Evolutionary conservation across 306 rosid species (phyloP), one percentile per base, ranked within the genome.

Genomic region (Canavalia gladiata): DNA sequence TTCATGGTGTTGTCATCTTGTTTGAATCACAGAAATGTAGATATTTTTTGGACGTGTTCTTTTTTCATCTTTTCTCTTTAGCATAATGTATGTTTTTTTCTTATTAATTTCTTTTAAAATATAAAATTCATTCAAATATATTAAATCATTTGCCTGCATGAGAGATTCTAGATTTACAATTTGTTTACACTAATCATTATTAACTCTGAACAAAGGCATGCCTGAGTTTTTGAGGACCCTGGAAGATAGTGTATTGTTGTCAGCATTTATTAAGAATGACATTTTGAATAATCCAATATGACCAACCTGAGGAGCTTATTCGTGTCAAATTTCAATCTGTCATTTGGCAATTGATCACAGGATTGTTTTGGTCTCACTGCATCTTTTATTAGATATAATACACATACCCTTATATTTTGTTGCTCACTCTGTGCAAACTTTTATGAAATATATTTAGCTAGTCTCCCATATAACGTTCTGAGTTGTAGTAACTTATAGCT

Each of bases 121-220:
- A 10, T 68, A 68, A 28, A 57, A 35, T 80, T 52, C 43, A 57
- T 57, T 39, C n/a, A 42, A 50, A 43, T 62, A 7, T 45, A 80
- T 71, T 58, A 56, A 79, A 72, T 29, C 54, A 5, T 18, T 29
- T 63, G 12, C 46, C 58, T n/a, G 35, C 8, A 0, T n/a, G 46
- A 13, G n/a, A 41, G 73, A 72, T 3, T 73, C 28, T 63, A 30
- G 47, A 52, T 81, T 62, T 29, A 64, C 34, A 28, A 77, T 28
- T 49, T 60, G 6, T 41, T 13, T 59, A 29, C 7, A 12, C 9
- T 58, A 29, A 5, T 35, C 46, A 54, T 57, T 41, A 42, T 56
- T 56, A 39, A 74, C 54, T 55, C 66, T 29, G 47, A 55, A 8
- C 7, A 60, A 31, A n/a, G 60, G 33, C 67, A 3, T 31, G 65